Percentiles rank a stretch among this genome's conserved stretches.
These are phyloP conservation scores for Pneumocystis sp. DNA, from an alignment of 1,139 yeast species.

Conservation along the genomic window DNA sequence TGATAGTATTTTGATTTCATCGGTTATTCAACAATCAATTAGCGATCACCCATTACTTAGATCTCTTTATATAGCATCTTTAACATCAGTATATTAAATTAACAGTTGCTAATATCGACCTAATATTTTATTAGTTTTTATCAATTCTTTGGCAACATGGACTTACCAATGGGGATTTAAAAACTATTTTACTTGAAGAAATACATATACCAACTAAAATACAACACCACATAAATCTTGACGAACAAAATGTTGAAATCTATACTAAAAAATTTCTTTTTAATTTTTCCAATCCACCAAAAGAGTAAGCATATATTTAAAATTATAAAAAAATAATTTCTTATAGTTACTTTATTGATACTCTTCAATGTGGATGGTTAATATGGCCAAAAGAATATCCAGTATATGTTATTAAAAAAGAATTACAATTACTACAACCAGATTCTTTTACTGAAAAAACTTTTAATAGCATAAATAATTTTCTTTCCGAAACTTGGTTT, in stretches of 20 bases:
- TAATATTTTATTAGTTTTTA: not conserved
- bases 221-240: conserved; percentile 9
- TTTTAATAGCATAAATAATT: conserved; percentile 32
- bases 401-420: conserved; percentile 30
- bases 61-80: not conserved
- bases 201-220: not conserved
- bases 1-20: not conserved
- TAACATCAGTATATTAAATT: not conserved
- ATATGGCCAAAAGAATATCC: conserved; percentile 54
- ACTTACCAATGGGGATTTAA: not conserved
- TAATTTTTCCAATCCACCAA: not conserved
- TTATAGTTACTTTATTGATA: conserved; percentile 33
- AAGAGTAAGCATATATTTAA: not conserved
- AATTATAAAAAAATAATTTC: not conserved
- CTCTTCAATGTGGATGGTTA: conserved; percentile 52
- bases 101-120: not conserved
- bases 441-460: conserved; percentile 29
- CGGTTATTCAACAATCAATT: not conserved
- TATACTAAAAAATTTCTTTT: conserved; percentile 33
- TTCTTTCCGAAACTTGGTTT: conserved; percentile 47
- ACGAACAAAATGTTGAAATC: conserved; percentile 31
- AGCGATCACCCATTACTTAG: not conserved
- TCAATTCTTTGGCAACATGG: not conserved
- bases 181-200: not conserved
- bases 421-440: conserved; percentile 25